Base-by-base conservation (phyloP, 352 stramenopile species). In the Phytophthora ramorum region DNA sequence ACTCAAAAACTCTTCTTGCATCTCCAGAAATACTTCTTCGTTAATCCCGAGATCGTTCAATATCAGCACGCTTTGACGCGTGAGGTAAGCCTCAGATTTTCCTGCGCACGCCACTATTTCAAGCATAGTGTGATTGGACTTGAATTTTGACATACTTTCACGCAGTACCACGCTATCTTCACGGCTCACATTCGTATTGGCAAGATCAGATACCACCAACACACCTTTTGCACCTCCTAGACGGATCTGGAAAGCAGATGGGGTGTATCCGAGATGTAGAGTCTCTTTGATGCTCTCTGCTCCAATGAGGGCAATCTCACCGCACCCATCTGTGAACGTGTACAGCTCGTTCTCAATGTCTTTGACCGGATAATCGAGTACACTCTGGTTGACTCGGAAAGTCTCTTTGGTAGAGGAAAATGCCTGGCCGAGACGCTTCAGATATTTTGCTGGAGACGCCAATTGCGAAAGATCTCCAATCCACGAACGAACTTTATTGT, bases 81-180 rank as follows among this genome's bases (percentile, higher is more conserved):
- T 93, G 34, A 96, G 64, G 54, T 87, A 93, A 8, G 82, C 84
- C 7, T 84, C 53, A 7, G 86, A 94, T 22, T 62, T 72, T 17
- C 76, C 79, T 0, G 81, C 70, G 37, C 60, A 79, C 5, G 84
- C 73, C 2, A 94, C 81, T 30, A 94, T 78, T 47, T 94, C 86
- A 46, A 94, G 58, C 69, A 85, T 80, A n/a, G 69, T 76, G 55
- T 94, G 80, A 12, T 26, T 55, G 1, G 83, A 91, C 4, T 26
- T 12, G 30, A 94, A 94, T 60, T 94, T 94, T 4, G 71, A 78
- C 84, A 92, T 92, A 40, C 86, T 94, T 57, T 85, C 67, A 13
- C 84, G 83, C 45, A 90, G 55, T 34, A 75, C 53, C 22, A 87
- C 52, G 20, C 73, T 64, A 3, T 60, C 41, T 32, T 76, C 78